These are phyloP conservation scores for Dendryphion nanum DNA, from an alignment of 2,329 filamentous ascomycete species.

Conservation along the genomic window DNA sequence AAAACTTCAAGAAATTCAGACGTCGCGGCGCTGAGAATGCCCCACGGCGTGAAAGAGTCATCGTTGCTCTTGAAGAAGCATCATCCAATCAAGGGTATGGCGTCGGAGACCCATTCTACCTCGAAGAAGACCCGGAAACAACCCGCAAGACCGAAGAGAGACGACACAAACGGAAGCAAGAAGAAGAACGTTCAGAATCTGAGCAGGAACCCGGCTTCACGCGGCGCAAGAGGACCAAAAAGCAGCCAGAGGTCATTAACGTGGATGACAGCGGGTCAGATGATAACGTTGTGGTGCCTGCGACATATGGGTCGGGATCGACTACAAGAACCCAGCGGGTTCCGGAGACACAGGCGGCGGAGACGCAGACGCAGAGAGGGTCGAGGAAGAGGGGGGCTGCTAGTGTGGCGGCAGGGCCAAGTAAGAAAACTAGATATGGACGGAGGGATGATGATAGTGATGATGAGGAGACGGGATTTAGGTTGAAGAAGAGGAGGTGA, in stretches of 20 bases:
- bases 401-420: constrained; percentile 17
- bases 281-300: constrained; percentile 18
- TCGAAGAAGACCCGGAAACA: constrained; percentile 43
- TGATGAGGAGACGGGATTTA: constrained; percentile 57
- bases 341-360: constrained; percentile 23
- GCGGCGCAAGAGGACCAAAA: constrained; percentile 14
- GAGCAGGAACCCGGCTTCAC: constrained; percentile 30
- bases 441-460: constrained; percentile 51
- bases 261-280: constrained; percentile 33
- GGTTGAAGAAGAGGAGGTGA: constrained; percentile 50
- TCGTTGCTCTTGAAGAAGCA: constrained; percentile 71
- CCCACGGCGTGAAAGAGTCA: constrained; percentile 54
- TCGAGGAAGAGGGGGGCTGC: constrained; percentile 29
- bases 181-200: constrained; percentile 12
- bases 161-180: constrained; percentile 7
- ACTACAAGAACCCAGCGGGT: constrained; percentile 12
- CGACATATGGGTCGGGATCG: background rate
- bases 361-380: constrained; percentile 15
- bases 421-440: constrained; percentile 24
- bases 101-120: constrained; percentile 75
- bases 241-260: constrained; percentile 20
- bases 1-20: constrained; percentile 92
- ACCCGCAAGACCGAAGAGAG: constrained; percentile 14
- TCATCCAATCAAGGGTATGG: constrained; percentile 66
- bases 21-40: constrained; percentile 39